Evolutionary conservation across 2,329 filamentous ascomycete species (phyloP), one percentile per base, ranked within the genome.

Genomic region (Lachnellula subtilissima): DNA sequence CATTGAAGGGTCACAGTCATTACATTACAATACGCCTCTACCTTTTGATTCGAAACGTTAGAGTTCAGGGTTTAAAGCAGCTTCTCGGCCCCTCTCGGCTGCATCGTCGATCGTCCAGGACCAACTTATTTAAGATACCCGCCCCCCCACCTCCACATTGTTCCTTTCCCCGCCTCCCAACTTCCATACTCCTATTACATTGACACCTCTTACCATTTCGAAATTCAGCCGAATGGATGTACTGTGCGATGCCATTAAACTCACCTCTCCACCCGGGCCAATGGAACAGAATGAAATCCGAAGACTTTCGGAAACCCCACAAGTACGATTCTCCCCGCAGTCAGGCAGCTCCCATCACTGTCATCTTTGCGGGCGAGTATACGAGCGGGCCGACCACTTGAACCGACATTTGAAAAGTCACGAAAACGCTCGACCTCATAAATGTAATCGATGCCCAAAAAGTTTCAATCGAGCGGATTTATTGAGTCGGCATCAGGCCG

Each of bases 391-490:
- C 45, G 63, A 65, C 23, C 54, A 61, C 43, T 57, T 22, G 11
- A 45, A 17, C 19, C 42, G 42, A 9, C 52, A 63, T 45, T 43
- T 63, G 23, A 65, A 56, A 42, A 63, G 56, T 43, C 63, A 65
- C 56, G 63, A 65, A 50, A 63, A 64, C 52, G 55, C 63, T 22
- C 56, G 63, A 11, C 61, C 52, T 9, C 57, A 55, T 45, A 59
- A 57, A 17, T 65, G 61, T 50, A 40, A 50, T n/a, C 53, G 40
- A 22, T 64, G 58, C 45, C n/a, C 42, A 12, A 65, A 65, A 39
- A 62, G 58, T 25, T 65, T 64, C 52, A 64, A 64, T 39, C 48
- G 61, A 42, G 57, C 57, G 22, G 63, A 65, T 35, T 49, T 53
- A 19, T 54, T 63, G 19, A 57, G 49, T 40, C 54, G 63, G 6